Evolutionary conservation across 148 eudicot species (phyloP), one percentile per base, ranked within the genome.

Genomic region (Talinum fruticosum): DNA sequence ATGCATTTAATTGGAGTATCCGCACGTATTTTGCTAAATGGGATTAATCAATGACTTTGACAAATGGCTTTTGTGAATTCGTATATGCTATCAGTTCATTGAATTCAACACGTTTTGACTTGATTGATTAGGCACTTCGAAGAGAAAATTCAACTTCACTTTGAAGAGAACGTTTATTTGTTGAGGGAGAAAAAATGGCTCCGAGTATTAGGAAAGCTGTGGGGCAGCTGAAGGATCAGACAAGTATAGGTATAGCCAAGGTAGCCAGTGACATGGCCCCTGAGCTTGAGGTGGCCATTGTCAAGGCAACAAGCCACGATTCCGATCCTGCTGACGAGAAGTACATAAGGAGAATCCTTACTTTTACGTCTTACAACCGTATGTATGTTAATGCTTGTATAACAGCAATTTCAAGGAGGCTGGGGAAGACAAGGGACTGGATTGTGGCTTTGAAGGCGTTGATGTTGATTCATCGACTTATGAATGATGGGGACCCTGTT

Each of bases 171-270:
- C 13, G 12, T 1, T n/a, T 62, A 10, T 28, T 62, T 28, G 16
- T 8, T 7, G 10, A 29, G 29, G 33, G 29, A n/a, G 30, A 8
- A 28, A 29, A 28, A n/a, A 81, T 81, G 84, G 77, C 77, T 33
- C 70, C 77, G 10, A 81, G 71, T 82, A 54, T 84, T 68, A 79
- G 87, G 26, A 87, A 71, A 83, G 89, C 88, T 19, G 81, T 88
- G 16, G 89, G 89, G 10, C 75, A 72, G 2, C 79, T 88, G 7
- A 88, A 86, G 74, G 91, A 88, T 72, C 82, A 84, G 80, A 84
- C 91, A 28, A 86, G 89, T 80, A 86, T 88, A 32, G 76, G 84
- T 79, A 62, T 88, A 28, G 91, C 91, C n/a, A 88, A 86, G 72
- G 85, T 87, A 13, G 81, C 86, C 18, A 82, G 87, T 19, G 84